Evolutionary conservation across 2,329 filamentous ascomycete species (phyloP), one percentile per base, ranked within the genome.

Genomic region (Rhynchosporium secalis): DNA sequence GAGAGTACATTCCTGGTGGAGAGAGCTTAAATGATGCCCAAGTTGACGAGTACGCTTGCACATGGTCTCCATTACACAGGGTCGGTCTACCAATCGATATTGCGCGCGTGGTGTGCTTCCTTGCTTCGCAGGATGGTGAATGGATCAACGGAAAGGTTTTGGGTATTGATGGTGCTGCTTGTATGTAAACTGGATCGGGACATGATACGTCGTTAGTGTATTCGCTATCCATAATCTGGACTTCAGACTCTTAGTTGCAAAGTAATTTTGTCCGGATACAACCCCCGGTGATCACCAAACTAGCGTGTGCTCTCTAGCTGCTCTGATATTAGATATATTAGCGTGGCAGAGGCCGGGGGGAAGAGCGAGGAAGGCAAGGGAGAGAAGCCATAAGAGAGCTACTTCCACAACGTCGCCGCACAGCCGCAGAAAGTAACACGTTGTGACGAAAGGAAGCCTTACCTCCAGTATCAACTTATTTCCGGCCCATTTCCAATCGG

Each of bases 61-160:
- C 81, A 64, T 87, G 85, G 84, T 87, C 84, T 20, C 86, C 86
- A 43, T 78, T 86, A 69, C 80, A 82, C 77, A 83, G 86, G 72
- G 86, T 88, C 63, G 86, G 86, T 68, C 84, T 88, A 66, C 86
- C 86, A 62, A 83, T 87, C 72, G 86, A 89, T 72, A 84, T 89
- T 73, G 86, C 64, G 51, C 64, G 64, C 9, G 64, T 65, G 29
- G 64, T 65, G 3, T 65, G 64, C 56, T 65, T 65, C 64, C 64
- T 65, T 43, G 64, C 64, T 15, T 63, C 61, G 49, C 61, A 65
- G 26, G 64, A 65, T 26, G 64, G 64, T 31, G 64, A 65, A 54
- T 65, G 64, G 64, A 63, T 65, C 46, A 65, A 65, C 9, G 64
- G 64, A 61, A 65, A 65, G 64, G 61, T 65, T 20, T 33, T 65